Evolutionary conservation across 2,329 filamentous ascomycete genomes (phyloP).

Genomic region (Chaetothyriales sp.): DNA sequence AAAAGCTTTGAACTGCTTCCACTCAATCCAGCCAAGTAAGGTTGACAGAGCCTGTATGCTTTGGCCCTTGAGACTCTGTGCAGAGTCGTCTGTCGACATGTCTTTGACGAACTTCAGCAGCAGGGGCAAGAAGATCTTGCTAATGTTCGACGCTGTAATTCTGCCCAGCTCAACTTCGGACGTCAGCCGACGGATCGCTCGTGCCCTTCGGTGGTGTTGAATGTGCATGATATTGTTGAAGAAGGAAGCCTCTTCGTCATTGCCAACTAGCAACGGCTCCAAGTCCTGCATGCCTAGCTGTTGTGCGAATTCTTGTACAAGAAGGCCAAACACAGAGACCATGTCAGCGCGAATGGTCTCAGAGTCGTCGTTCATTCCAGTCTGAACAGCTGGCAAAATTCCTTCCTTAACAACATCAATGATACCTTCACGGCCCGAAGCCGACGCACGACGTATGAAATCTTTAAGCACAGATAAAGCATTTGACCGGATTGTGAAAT

Average conservation of each 20-base stretch:
- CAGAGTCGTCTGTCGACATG: constrained; percentile 58
- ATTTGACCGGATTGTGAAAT: constrained; percentile 72
- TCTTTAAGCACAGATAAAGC: constrained; percentile 67
- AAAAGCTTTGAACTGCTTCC: constrained; percentile 77
- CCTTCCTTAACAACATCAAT: constrained; percentile 50
- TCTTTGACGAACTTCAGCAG: constrained; percentile 91
- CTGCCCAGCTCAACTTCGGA: constrained; percentile 50
- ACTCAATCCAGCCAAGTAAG: constrained; percentile 65
- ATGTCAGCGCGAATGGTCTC: constrained; percentile 78
- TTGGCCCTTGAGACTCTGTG: constrained; percentile 75
- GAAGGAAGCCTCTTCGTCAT: constrained; percentile 72
- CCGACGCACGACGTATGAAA: constrained; percentile 54
- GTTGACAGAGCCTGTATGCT: constrained; percentile 67
- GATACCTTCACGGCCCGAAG: constrained; percentile 28
- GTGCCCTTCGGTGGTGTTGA: constrained; percentile 70
- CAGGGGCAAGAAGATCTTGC: constrained; percentile 77
- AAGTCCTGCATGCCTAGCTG: constrained; percentile 66
- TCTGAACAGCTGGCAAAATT: constrained; percentile 62
- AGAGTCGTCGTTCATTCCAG: constrained; percentile 61
- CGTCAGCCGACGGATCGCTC: constrained; percentile 66
- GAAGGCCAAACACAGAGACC: constrained; percentile 61
- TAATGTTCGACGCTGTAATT: constrained; percentile 63
- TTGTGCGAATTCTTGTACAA: constrained; percentile 56
- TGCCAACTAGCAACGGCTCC: constrained; percentile 50
- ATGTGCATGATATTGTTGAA: constrained; percentile 89